Evolutionary conservation across 129 eudicot species (phyloP), one percentile per base, ranked within the genome.

Genomic region (Erigeron canadensis): DNA sequence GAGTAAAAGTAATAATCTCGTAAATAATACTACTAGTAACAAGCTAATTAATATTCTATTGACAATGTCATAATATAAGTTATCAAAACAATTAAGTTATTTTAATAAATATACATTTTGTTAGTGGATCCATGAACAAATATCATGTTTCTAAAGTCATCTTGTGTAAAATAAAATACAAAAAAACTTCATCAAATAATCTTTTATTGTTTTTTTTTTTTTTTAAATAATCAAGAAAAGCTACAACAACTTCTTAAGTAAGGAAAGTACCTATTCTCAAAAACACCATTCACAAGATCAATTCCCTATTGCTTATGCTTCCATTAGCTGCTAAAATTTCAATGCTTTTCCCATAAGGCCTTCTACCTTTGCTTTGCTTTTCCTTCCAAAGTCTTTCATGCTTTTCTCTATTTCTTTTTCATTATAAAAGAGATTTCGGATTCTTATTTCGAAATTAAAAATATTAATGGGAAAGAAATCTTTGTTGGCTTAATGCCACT

Each of bases 171-270:
- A 23, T 23, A 23, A 23, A 23, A 2, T 1, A 23, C 1, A 23
- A 23, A 23, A 23, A 23, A 23, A 23, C 34, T 23, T 23, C 74
- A 67, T 28, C 73, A 66, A 76, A 59, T 74, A 12, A 41, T 61
- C 34, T 42, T n/a, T n/a, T n/a, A n/a, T n/a, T n/a, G n/a, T n/a
- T n/a, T n/a, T n/a, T n/a, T n/a, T n/a, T n/a, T n/a, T n/a, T n/a
- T n/a, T n/a, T n/a, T n/a, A n/a, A n/a, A n/a, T 41, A 21, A 22
- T 23, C 50, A 79, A 72, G 56, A 81, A 87, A 87, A 84, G 88
- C 74, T 73, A 86, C 86, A 80, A 80, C 93, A 80, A 80, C 93
- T 87, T 87, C 83, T 76, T 55, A 65, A 66, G 86, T 81, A 87
- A 87, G 93, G 78, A 87, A 87, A 82, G 93, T 78, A 87, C 93